These are phyloP conservation scores for Blastobotrys americana DNA, from an alignment of 805 yeast species.

Conservation along the genomic window DNA sequence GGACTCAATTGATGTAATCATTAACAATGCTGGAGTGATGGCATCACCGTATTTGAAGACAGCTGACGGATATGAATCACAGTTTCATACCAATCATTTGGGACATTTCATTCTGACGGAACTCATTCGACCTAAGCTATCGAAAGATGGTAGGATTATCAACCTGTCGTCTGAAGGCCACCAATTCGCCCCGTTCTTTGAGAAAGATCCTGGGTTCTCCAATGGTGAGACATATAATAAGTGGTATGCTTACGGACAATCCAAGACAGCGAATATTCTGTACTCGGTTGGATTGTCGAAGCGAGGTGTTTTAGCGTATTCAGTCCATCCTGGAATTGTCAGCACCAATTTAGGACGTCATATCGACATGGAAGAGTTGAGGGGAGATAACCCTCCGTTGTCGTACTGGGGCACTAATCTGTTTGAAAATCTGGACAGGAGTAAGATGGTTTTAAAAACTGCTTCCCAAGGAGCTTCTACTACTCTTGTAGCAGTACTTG, in stretches of 20 bases:
- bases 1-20: slow-evolving; percentile 46
- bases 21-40: slow-evolving; percentile 78
- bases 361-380: too few relatives aligned
- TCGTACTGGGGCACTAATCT: too few relatives aligned
- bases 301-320: slow-evolving; percentile 8
- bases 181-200: slow-evolving; percentile 8
- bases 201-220: slow-evolving; percentile 10
- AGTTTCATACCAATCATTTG: slow-evolving; percentile 69
- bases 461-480: too few relatives aligned
- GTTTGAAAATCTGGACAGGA: too few relatives aligned
- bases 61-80: slow-evolving; percentile 66
- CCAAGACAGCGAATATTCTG: slow-evolving; percentile 13
- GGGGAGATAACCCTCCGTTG: too few relatives aligned
- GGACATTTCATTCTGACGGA: slow-evolving; percentile 67
- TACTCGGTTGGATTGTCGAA: slow-evolving; percentile 6
- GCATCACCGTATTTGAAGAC: slow-evolving; percentile 62
- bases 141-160: slow-evolving; percentile 7
- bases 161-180: slow-evolving; percentile 8
- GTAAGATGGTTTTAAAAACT: too few relatives aligned
- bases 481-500: too few relatives aligned
- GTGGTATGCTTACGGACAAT: slow-evolving; percentile 13
- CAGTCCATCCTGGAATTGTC: slow-evolving; percentile 13
- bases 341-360: slow-evolving; percentile 11
- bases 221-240: slow-evolving; percentile 7
- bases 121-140: slow-evolving; percentile 7